These are phyloP conservation scores for Diaporthe amygdali DNA, from an alignment of 2,329 filamentous ascomycete genomes.

Conservation along the genomic window DNA sequence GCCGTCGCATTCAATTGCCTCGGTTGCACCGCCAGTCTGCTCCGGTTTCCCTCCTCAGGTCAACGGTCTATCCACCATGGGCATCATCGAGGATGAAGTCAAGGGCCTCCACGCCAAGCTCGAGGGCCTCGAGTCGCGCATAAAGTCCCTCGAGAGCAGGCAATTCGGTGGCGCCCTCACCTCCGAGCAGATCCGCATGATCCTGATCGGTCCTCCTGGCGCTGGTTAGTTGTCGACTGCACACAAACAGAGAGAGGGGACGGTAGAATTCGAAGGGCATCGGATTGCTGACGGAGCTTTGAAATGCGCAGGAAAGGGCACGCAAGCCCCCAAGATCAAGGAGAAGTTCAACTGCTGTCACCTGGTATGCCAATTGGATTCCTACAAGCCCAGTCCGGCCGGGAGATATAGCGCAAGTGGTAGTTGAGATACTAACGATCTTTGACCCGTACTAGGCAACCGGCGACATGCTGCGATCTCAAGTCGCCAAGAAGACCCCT, in stretches of 20 bases:
- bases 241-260: neutral
- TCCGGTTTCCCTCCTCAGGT: neutral
- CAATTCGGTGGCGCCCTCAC: slow-evolving; percentile 62
- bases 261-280: neutral
- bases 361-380: slow-evolving; percentile 67
- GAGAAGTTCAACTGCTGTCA: slow-evolving; percentile 98
- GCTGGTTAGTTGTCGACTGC: slow-evolving; percentile 66
- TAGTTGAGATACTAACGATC: neutral
- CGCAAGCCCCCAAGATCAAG: slow-evolving; percentile 97
- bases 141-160: slow-evolving; percentile 82
- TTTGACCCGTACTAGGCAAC: slow-evolving; percentile 70
- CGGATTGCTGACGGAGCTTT: slow-evolving; percentile 28
- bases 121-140: slow-evolving; percentile 81
- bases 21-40: neutral
- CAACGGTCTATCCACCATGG: slow-evolving; percentile 61
- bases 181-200: slow-evolving; percentile 83
- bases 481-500: slow-evolving; percentile 96
- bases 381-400: neutral
- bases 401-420: neutral
- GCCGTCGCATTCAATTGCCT: slow-evolving; percentile 19
- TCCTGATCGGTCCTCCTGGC: slow-evolving; percentile 95
- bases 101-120: slow-evolving; percentile 86
- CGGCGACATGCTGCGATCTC: slow-evolving; percentile 97
- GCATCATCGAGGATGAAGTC: slow-evolving; percentile 84
- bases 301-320: slow-evolving; percentile 82